Conservation (phyloP, 2,329 filamentous ascomycete species). For the Trichophyton simii region DNA sequence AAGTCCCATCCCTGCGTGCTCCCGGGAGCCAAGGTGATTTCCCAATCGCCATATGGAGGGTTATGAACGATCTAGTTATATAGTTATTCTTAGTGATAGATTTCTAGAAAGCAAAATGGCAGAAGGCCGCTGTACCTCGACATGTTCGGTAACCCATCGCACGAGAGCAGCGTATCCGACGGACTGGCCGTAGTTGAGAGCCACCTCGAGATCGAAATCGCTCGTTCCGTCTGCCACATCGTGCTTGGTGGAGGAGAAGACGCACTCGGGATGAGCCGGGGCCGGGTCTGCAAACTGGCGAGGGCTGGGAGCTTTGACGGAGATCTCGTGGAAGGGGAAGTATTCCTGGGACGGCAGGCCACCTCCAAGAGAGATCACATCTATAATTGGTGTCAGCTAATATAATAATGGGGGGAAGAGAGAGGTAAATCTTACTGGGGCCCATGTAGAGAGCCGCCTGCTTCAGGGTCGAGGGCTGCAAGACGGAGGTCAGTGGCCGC, state of each 20-base stretch:
- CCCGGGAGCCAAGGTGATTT: constrained; percentile 67
- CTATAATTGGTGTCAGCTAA: constrained; percentile 13
- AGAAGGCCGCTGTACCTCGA: constrained; percentile 43
- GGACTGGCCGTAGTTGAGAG: constrained; percentile 86
- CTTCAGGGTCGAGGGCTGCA: constrained; percentile 61
- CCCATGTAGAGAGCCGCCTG: constrained; percentile 64
- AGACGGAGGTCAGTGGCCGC: not conserved
- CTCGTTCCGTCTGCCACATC: constrained; percentile 56
- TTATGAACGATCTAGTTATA: constrained; percentile 53
- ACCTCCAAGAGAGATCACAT: constrained; percentile 82
- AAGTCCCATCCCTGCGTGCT: constrained; percentile 80
- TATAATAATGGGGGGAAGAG: too few relatives aligned
- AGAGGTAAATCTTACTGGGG: constrained; percentile 39
- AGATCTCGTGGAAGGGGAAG: constrained; percentile 77
- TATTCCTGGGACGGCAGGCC: constrained; percentile 79
- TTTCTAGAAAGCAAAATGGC: too few relatives aligned
- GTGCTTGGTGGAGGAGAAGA: constrained; percentile 65
- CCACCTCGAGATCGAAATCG: constrained; percentile 64
- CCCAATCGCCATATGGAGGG: constrained; percentile 85
- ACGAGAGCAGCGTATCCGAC: constrained; percentile 76
- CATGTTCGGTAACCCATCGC: constrained; percentile 87
- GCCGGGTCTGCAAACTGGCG: constrained; percentile 60
- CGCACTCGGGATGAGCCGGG: constrained; percentile 47
- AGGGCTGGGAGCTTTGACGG: constrained; percentile 57
- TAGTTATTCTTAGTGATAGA: too few relatives aligned